Evolutionary conservation across 306 rosid genomes (phyloP), one percentile per base, ranked within the genome.

Genomic region (Trichosanthes truncata): DNA sequence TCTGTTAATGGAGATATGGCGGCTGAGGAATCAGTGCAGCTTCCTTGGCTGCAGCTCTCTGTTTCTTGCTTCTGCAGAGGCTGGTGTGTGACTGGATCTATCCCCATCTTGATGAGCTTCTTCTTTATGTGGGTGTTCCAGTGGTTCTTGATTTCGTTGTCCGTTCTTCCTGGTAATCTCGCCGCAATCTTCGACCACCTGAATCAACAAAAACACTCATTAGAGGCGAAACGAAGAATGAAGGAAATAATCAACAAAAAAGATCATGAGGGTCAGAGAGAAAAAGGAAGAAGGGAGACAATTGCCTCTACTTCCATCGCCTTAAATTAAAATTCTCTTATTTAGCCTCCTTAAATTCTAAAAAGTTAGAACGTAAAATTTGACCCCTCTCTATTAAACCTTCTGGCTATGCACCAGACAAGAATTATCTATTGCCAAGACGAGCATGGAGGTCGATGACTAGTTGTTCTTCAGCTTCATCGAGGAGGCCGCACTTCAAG

Each of bases 171-270:
- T 0, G 97, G 96, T 76, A 94, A 84, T 79, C 84, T 86, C 62
- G 96, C 93, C 0, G 97, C 98, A 83, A 92, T 94, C 79, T 92
- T 95, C 20, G 98, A 94, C 98, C 97, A 92, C 83, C 98, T 92
- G 17, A 15, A 25, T 25, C 45, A 17, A 7, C 18, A 6, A 61
- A 25, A 59, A 3, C 7, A 59, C 1, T 11, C 65, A 1, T 59
- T 21, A 56, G 29, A 56, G 35, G 20, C 53, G 9, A 20, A 53
- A 53, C 9, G 7, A 53, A 18, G 9, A n/a, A n/a, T n/a, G n/a
- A n/a, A n/a, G n/a, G n/a, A n/a, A n/a, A n/a, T n/a, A n/a, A n/a
- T n/a, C n/a, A n/a, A n/a, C 40, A 36, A 36, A 36, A 8, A 45
- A 1, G 49, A 45, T 8, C 9, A 5, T 20, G 3, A 6, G 10